These are phyloP conservation scores for Cladorrhinum sp. DNA, from an alignment of 2,329 filamentous ascomycete species.

Conservation along the genomic window DNA sequence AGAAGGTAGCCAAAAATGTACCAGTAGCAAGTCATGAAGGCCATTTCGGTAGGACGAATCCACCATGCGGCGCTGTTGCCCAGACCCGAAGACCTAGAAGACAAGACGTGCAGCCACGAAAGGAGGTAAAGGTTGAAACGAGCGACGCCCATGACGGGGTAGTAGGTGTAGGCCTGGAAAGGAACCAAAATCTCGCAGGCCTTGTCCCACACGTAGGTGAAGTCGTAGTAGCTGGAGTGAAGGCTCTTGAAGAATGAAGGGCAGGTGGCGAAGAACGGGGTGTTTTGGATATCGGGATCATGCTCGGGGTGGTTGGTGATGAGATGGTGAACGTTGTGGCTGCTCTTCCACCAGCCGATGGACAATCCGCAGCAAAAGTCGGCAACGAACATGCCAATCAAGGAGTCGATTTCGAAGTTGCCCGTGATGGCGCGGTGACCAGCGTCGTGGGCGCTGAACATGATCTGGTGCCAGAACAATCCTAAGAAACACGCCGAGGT, in stretches of 20 bases:
- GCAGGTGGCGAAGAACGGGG: slow-evolving; percentile 66
- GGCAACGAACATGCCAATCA: slow-evolving; percentile 61
- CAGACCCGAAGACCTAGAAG: slow-evolving; percentile 52
- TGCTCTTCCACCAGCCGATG: slow-evolving; percentile 68
- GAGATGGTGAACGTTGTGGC: slow-evolving; percentile 66
- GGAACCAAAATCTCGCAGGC: slow-evolving; percentile 57
- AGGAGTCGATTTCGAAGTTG: slow-evolving; percentile 55
- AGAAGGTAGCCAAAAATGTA: slow-evolving; percentile 65
- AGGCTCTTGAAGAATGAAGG: slow-evolving; percentile 63
- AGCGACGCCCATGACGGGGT: slow-evolving; percentile 63
- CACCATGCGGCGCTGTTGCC: slow-evolving; percentile 59
- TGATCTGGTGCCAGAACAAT: slow-evolving; percentile 65
- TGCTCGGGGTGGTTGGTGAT: slow-evolving; percentile 62
- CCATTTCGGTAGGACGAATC: slow-evolving; percentile 64
- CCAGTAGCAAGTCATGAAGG: slow-evolving; percentile 63
- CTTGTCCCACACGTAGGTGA: slow-evolving; percentile 60
- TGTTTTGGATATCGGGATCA: slow-evolving; percentile 61
- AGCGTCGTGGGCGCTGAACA: slow-evolving; percentile 66
- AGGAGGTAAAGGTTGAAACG: slow-evolving; percentile 71
- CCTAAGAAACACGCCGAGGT: slow-evolving; percentile 58
- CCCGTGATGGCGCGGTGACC: slow-evolving; percentile 62
- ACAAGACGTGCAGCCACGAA: slow-evolving; percentile 63
- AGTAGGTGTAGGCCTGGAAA: slow-evolving; percentile 66
- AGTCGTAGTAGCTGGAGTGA: slow-evolving; percentile 64
- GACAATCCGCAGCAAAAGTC: slow-evolving; percentile 65